These are phyloP conservation scores for Stachybotrys chlorohalonatus DNA, from an alignment of 2,329 filamentous ascomycete genomes.

Conservation along the genomic window DNA sequence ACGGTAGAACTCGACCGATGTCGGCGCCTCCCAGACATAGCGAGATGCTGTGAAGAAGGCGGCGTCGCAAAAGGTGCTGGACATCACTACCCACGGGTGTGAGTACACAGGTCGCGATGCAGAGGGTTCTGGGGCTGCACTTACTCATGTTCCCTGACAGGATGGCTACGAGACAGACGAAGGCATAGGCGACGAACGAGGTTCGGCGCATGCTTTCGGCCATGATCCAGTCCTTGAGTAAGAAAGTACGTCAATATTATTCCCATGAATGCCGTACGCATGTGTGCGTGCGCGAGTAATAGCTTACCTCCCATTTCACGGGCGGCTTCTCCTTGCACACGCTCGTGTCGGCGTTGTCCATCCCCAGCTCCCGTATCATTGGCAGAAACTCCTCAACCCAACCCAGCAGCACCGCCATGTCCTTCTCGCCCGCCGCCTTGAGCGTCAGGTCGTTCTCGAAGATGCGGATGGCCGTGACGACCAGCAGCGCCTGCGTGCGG, in stretches of 20 bases:
- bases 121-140: slow-evolving; percentile 13
- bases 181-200: slow-evolving; percentile 20
- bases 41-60: slow-evolving; percentile 27
- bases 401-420: slow-evolving; percentile 21
- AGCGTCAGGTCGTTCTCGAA: slow-evolving; percentile 34
- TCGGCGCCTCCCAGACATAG: slow-evolving; percentile 32
- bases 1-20: slow-evolving; percentile 30
- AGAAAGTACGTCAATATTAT: slow-evolving; percentile 1
- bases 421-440: slow-evolving; percentile 29
- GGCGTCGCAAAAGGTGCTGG: slow-evolving; percentile 7
- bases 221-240: slow-evolving; percentile 28
- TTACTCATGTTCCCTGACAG: slow-evolving; percentile 14
- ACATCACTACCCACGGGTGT: slow-evolving; percentile 5
- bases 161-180: slow-evolving; percentile 23
- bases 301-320: slow-evolving; percentile 30
- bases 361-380: slow-evolving; percentile 23
- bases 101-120: slow-evolving; percentile 1
- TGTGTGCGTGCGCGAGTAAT: not conserved
- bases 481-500: slow-evolving; percentile 30
- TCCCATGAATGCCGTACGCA: not conserved
- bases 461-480: slow-evolving; percentile 31
- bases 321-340: slow-evolving; percentile 23
- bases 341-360: slow-evolving; percentile 8
- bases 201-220: slow-evolving; percentile 32
- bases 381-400: slow-evolving; percentile 27